Base-by-base conservation (phyloP, 768 basidiomycete species). In the Scleroderma bovista region DNA sequence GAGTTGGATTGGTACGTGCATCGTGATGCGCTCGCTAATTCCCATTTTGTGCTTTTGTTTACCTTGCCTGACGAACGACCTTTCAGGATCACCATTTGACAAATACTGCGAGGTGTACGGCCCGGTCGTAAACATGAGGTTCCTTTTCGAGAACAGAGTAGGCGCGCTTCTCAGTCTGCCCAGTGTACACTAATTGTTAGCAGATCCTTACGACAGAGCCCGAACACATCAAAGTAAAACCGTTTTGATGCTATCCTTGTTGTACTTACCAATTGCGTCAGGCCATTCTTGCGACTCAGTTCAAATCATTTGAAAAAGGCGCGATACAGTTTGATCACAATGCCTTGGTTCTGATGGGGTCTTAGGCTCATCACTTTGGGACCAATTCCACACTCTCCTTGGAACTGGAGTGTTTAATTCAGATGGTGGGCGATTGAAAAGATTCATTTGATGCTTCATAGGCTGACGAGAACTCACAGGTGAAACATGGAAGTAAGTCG, bases 371-470 rank as follows among this genome's bases (percentile, higher is more conserved):
- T 24, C 54, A 32, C 49, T 46, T n/a, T 51, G 24, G 15, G 55
- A 56, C 15, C 43, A 22, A 12, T 3, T 48, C n/a, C 33, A 57
- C 9, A 65, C 69, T 3, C 60, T 81, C 5, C 65, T 83, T 3
- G 82, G 82, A 13, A 72, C 72, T 6, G 83, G 83, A 0, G 79
- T 84, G 1, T 83, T 84, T 64, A 80, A 77, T 52, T 72, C 77
- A 2, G 79, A 81, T 57, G 78, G 80, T 74, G 56, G 24, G 44
- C 46, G 2, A 15, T 31, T 23, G 1, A 34, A 22, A 54, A 29
- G 4, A 9, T 29, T 4, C 9, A 9, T 29, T 5, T 29, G 26
- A 29, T 29, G 9, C 9, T 29, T 29, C 9, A 29, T 29, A 9
- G 26, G 26, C 26, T 29, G 26, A 29, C 26, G 26, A 9, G 26